Conservation (phyloP, 1,139 yeast species). For the Candida tetrigidarum region DNA sequence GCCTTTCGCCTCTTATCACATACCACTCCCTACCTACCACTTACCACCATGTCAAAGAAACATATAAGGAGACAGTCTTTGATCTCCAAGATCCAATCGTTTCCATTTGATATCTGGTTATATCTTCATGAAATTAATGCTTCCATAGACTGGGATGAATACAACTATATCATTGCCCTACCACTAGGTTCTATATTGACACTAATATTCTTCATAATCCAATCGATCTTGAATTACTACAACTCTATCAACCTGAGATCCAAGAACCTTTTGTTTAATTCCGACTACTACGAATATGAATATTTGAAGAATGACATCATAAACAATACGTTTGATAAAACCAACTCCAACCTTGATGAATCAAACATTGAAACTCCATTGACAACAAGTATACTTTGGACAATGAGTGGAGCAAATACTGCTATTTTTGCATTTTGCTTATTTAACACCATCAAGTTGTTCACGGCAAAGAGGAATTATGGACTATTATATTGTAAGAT, state of each 20-base stretch:
- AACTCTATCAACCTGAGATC: slow-evolving; percentile 16
- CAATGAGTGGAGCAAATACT: slow-evolving; percentile 21
- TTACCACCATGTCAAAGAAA: slow-evolving; percentile 17
- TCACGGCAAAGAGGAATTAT: slow-evolving; percentile 39
- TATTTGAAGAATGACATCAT: slow-evolving; percentile 25
- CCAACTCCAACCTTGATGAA: not conserved
- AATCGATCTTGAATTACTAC: slow-evolving; percentile 18
- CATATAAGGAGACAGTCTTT: slow-evolving; percentile 36
- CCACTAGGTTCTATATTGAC: slow-evolving; percentile 17
- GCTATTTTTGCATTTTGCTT: slow-evolving; percentile 25
- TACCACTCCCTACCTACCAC: not conserved
- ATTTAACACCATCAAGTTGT: slow-evolving; percentile 34
- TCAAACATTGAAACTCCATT: slow-evolving; percentile 8
- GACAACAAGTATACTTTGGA: slow-evolving; percentile 23
- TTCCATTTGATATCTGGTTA: slow-evolving; percentile 61
- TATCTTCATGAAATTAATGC: slow-evolving; percentile 55
- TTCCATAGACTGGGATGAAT: slow-evolving; percentile 69
- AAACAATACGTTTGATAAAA: not conserved
- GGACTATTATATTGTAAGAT: slow-evolving; percentile 40
- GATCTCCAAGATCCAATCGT: slow-evolving; percentile 43
- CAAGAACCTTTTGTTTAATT: slow-evolving; percentile 17
- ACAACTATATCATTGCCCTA: slow-evolving; percentile 22
- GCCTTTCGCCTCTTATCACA: not conserved
- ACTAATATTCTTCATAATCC: slow-evolving; percentile 5
- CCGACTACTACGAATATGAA: slow-evolving; percentile 33